A percentile compares a stretch with the other conserved stretches of the same genome.
Conservation (phyloP, 2,329 filamentous ascomycete genomes). For the Apiospora aurea region DNA sequence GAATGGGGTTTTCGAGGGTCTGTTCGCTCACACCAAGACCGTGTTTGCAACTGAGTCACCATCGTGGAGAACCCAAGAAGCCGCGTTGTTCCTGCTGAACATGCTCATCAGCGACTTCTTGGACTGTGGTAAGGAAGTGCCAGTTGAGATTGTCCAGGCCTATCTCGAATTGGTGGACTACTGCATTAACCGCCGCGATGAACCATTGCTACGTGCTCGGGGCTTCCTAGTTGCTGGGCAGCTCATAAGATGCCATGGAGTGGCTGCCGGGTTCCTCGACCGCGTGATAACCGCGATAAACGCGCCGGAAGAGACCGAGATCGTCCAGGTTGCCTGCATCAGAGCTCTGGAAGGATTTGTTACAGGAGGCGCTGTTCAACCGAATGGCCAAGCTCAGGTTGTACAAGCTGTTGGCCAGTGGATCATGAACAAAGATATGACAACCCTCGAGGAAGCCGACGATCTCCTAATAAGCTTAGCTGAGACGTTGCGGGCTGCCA, state of each 20-base stretch:
- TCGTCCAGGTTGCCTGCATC: slow-evolving; percentile 91
- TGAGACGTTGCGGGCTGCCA: slow-evolving; percentile 83
- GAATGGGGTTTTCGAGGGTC: slow-evolving; percentile 75
- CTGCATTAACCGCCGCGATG: slow-evolving; percentile 71
- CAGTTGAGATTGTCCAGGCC: slow-evolving; percentile 71
- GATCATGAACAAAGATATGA: slow-evolving; percentile 79
- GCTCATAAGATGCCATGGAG: slow-evolving; percentile 72
- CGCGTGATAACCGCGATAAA: slow-evolving; percentile 78
- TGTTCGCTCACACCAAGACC: slow-evolving; percentile 77
- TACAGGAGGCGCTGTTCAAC: slow-evolving; percentile 56
- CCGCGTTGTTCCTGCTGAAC: slow-evolving; percentile 84
- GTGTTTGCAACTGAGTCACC: slow-evolving; percentile 67
- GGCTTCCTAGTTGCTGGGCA: slow-evolving; percentile 87
- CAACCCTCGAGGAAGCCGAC: slow-evolving; percentile 85
- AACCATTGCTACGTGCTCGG: slow-evolving; percentile 82
- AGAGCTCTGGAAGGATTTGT: slow-evolving; percentile 79
- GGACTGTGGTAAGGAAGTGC: slow-evolving; percentile 77
- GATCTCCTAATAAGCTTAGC: slow-evolving; percentile 91
- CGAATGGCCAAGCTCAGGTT: slow-evolving; percentile 59
- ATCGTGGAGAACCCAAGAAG: slow-evolving; percentile 74
- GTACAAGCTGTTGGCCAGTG: slow-evolving; percentile 74
- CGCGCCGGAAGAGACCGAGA: slow-evolving; percentile 74
- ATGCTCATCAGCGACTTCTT: slow-evolving; percentile 84
- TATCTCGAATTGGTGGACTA: slow-evolving; percentile 84
- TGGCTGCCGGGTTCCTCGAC: slow-evolving; percentile 71